A percentile compares a stretch with the other conserved stretches of the same genome.
phyloP scores from a whole-genome alignment of 129 eudicot genomes.

The Dittrichia graveolens region DNA sequence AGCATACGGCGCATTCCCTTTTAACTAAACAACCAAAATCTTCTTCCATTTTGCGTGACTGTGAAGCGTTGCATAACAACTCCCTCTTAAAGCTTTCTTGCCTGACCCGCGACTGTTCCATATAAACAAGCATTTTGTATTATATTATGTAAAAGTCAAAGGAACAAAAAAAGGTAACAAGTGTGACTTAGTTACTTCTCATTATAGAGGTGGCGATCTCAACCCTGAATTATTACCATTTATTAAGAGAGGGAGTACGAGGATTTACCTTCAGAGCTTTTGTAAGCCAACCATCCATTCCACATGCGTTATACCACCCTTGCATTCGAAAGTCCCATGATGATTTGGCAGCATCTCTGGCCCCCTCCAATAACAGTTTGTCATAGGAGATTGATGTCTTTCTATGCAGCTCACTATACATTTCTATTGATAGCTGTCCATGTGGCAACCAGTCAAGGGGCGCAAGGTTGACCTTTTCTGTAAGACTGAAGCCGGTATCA shows the following conservation, averaged over 20 bases:
- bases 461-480: constrained; percentile 63
- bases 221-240: too few relatives aligned
- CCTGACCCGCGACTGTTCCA: constrained; percentile 43
- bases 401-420: constrained; percentile 50
- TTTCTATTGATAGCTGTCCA: constrained; percentile 63
- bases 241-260: background rate
- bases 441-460: constrained; percentile 90
- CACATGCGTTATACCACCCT: constrained; percentile 54
- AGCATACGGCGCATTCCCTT: constrained; percentile 65
- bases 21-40: constrained; percentile 49
- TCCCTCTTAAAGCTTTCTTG: constrained; percentile 52
- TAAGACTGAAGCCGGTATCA: constrained; percentile 69
- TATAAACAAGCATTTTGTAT: background rate
- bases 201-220: too few relatives aligned
- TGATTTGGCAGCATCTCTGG: constrained; percentile 56
- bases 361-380: constrained; percentile 63
- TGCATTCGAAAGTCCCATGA: constrained; percentile 19
- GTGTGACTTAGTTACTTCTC: background rate
- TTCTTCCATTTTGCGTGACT: constrained; percentile 44
- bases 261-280: constrained; percentile 61
- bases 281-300: constrained; percentile 63
- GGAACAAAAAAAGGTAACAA: background rate
- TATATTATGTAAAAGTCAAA: too few relatives aligned
- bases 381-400: constrained; percentile 75
- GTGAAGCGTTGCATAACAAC: constrained; percentile 46